phyloP scores from a whole-genome alignment of 768 basidiomycete species.

The Mycena rosella region DNA sequence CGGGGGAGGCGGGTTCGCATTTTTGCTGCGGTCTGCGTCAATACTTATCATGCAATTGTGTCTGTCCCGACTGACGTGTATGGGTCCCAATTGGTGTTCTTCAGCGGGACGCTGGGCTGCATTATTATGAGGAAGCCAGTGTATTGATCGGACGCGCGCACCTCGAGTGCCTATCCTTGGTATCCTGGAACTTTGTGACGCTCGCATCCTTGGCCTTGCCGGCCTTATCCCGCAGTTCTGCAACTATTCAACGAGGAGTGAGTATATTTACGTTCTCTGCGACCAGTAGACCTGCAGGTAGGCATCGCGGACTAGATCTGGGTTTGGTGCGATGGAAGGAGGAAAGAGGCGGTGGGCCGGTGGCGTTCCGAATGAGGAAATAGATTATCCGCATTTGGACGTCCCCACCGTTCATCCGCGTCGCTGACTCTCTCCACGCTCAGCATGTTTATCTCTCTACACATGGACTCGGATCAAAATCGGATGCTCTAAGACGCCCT shows the following conservation, averaged over 20 bases:
- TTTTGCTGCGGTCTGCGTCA: conserved; percentile 58
- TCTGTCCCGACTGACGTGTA: conserved; percentile 46
- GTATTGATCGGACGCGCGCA: conserved; percentile 33
- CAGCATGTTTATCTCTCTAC: too few relatives aligned
- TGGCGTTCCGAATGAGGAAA: neutral
- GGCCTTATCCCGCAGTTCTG: conserved; percentile 72
- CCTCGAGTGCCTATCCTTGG: conserved; percentile 70
- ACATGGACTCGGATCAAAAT: too few relatives aligned
- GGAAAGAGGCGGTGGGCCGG: neutral
- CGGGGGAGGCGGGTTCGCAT: conserved; percentile 64
- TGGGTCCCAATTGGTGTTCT: conserved; percentile 75
- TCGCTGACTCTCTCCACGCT: too few relatives aligned
- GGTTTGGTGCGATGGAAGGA: neutral
- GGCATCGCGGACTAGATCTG: neutral
- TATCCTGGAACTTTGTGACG: conserved; percentile 34
- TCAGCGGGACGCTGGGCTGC: conserved; percentile 63
- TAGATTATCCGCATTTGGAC: neutral
- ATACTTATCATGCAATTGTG: too few relatives aligned
- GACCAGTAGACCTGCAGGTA: neutral
- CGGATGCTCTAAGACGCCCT: too few relatives aligned
- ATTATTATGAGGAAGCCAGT: neutral
- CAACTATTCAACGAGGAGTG: neutral
- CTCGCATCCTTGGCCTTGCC: conserved; percentile 58
- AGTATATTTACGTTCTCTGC: neutral
- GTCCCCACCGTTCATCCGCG: too few relatives aligned